A percentile compares a stretch with the other conserved stretches of the same genome.
phyloP scores from a whole-genome alignment of 768 basidiomycete genomes.

The Leccinum disarticulatum region DNA sequence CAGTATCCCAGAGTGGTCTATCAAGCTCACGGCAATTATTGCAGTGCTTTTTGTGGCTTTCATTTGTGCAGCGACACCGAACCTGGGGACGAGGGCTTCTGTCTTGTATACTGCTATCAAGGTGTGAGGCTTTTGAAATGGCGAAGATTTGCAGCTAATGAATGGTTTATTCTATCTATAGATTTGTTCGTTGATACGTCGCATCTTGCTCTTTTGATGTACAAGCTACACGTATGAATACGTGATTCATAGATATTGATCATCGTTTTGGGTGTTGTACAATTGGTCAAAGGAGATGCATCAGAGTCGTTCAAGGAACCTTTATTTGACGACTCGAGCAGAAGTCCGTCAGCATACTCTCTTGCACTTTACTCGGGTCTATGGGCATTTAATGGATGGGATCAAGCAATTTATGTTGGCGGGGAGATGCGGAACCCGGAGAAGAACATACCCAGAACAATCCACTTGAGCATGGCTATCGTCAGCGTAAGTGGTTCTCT shows the following conservation, averaged over 20 bases:
- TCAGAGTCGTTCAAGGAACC: constrained; percentile 65
- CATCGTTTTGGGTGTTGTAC: constrained; percentile 75
- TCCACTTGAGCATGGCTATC: constrained; percentile 86
- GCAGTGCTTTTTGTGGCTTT: constrained; percentile 71
- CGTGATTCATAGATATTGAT: constrained; percentile 55
- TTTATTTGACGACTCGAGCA: constrained; percentile 73
- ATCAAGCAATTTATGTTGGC: constrained; percentile 87
- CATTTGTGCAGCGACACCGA: constrained; percentile 78
- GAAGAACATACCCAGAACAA: constrained; percentile 84
- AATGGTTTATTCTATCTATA: constrained; percentile 22
- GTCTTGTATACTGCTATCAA: constrained; percentile 90
- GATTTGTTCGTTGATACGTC: constrained; percentile 67
- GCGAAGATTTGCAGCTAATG: constrained; percentile 3
- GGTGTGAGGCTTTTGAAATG: constrained; percentile 39
- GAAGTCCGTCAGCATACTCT: constrained; percentile 81
- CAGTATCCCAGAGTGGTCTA: constrained; percentile 85
- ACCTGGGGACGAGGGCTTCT: constrained; percentile 75
- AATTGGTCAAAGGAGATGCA: constrained; percentile 67
- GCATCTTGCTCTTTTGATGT: not conserved
- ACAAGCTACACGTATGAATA: not conserved
- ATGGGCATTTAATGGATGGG: constrained; percentile 98
- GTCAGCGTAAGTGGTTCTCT: constrained; percentile 56
- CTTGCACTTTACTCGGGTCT: constrained; percentile 94
- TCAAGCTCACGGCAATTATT: constrained; percentile 78
- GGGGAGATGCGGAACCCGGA: constrained; percentile 83